Conservation (phyloP, 768 basidiomycete genomes). For the Trametes cinnabarina region DNA sequence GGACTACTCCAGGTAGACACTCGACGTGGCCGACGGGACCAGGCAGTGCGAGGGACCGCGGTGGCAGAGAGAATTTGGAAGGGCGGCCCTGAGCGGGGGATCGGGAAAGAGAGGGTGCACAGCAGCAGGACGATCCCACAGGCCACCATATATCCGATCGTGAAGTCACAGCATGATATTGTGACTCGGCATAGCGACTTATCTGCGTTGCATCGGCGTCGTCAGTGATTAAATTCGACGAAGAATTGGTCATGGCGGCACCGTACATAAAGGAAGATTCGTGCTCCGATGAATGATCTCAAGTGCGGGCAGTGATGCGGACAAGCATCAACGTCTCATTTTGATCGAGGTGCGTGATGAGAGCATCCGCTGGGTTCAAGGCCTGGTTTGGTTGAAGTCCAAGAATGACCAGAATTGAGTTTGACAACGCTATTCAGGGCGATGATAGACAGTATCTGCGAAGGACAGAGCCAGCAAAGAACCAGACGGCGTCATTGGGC, state of each 20-base stretch:
- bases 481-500: no score
- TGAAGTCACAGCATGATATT: not conserved
- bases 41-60: not conserved
- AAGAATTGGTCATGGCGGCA: not conserved
- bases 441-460: no score
- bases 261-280: not conserved
- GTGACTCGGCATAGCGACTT: constrained; percentile 4
- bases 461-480: no score
- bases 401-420: not conserved
- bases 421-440: no score
- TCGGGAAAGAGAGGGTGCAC: not conserved
- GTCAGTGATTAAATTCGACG: not conserved
- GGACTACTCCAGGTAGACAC: constrained; percentile 7
- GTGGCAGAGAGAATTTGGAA: not conserved
- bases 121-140: not conserved
- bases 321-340: constrained; percentile 10
- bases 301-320: not conserved
- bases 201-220: not conserved
- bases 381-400: not conserved
- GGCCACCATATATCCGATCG: constrained; percentile 10
- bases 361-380: not conserved
- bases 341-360: not conserved
- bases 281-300: not conserved
- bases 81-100: not conserved
- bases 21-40: constrained; percentile 2